Conservation (phyloP, 2,329 filamentous ascomycete species). For the Mariannaea elegans region DNA sequence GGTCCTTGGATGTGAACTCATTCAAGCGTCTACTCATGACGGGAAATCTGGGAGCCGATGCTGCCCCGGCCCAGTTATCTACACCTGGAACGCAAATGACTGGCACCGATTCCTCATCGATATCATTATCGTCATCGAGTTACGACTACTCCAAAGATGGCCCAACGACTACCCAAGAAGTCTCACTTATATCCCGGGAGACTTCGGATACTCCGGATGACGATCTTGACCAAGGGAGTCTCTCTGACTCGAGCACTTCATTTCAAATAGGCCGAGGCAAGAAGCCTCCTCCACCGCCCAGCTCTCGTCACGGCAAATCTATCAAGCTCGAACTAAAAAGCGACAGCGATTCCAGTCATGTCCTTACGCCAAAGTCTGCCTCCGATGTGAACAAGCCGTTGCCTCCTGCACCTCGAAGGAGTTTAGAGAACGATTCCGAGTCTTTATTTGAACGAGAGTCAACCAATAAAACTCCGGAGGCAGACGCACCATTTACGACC, state of each 20-base stretch:
- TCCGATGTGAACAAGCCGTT: conserved; percentile 61
- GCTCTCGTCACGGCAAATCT: conserved; percentile 79
- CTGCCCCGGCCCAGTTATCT: conserved; percentile 20
- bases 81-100: conserved; percentile 16
- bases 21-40: conserved; percentile 82
- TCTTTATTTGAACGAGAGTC: conserved; percentile 64
- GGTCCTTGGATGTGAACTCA: conserved; percentile 76
- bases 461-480: conserved; percentile 60
- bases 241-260: conserved; percentile 43
- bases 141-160: conserved; percentile 26
- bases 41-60: conserved; percentile 60
- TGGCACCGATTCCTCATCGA: conserved; percentile 27
- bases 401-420: conserved; percentile 62
- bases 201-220: conserved; percentile 34
- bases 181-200: conserved; percentile 34
- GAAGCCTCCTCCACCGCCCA: conserved; percentile 75
- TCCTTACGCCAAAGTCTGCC: conserved; percentile 28
- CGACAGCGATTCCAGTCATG: conserved; percentile 37
- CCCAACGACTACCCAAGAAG: conserved; percentile 24
- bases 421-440: conserved; percentile 57
- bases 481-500: conserved; percentile 42
- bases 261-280: conserved; percentile 51
- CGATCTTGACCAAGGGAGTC: conserved; percentile 29
- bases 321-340: conserved; percentile 62
- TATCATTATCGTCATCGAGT: conserved; percentile 25